Evolutionary conservation across 768 basidiomycete species (phyloP).

Genomic region (Leccinellum rugosiceps): DNA sequence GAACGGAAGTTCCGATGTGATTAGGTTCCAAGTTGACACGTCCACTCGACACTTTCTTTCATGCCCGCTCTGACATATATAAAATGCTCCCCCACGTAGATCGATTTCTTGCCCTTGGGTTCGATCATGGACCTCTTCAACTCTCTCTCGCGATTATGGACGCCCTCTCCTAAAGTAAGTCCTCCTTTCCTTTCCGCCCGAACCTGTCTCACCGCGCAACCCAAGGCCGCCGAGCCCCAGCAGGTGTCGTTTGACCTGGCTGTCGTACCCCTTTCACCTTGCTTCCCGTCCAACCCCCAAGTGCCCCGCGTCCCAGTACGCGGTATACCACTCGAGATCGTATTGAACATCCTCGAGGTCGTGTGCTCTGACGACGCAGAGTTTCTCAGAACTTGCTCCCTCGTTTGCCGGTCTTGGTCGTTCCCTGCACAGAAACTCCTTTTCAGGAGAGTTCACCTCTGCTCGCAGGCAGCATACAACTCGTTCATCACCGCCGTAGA

Average conservation of each 20-base stretch:
- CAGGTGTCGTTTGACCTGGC: slow-evolving; percentile 40
- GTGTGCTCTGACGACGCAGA: slow-evolving; percentile 41
- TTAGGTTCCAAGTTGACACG: neutral
- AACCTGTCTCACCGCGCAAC: slow-evolving; percentile 6
- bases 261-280: slow-evolving; percentile 24
- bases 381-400: slow-evolving; percentile 51
- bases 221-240: slow-evolving; percentile 32
- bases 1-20: neutral
- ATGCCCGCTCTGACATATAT: neutral
- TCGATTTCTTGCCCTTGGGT: slow-evolving; percentile 9
- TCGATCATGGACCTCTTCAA: slow-evolving; percentile 26
- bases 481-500: slow-evolving; percentile 54
- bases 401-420: slow-evolving; percentile 70
- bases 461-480: slow-evolving; percentile 49
- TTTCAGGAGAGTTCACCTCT: slow-evolving; percentile 55
- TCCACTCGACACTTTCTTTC: neutral
- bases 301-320: slow-evolving; percentile 21
- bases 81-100: neutral
- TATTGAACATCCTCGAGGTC: slow-evolving; percentile 59
- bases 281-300: slow-evolving; percentile 12
- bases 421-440: slow-evolving; percentile 60
- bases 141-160: slow-evolving; percentile 16
- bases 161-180: slow-evolving; percentile 27
- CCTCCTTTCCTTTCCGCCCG: neutral
- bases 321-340: slow-evolving; percentile 60